Base-by-base conservation (phyloP, 2,329 filamentous ascomycete genomes). In the Clonostachys byssicola region DNA sequence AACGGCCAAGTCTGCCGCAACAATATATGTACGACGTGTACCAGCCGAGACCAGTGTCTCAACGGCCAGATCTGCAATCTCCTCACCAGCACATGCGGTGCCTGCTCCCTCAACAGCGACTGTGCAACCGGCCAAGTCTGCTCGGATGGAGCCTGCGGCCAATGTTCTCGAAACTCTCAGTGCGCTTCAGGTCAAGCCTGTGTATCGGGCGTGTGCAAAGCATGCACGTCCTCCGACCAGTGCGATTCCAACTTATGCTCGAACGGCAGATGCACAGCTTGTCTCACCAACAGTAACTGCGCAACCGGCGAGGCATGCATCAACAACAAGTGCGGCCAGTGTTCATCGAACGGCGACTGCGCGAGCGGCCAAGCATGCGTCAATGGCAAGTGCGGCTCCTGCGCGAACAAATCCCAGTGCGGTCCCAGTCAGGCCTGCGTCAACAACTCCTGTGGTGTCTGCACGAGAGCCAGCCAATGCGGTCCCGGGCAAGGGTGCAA, bases 71-170 rank as follows among this genome's bases (percentile, higher is more conserved):
- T 45, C 34, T 45, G 43, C 43, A 43, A 43, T 12, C 6, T 30
- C 43, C 12, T 20, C 43, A 46, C 43, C 48, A 56, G 48, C 40
- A 57, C 45, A 44, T 66, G 43, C 43, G 33, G 43, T 18, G 33
- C 43, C 17, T 45, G 43, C 43, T 3, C 34, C 16, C 10, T 12
- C n/a, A 16, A 6, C 33, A 16, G n/a, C 30, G 47, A 54, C 23
- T 54, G 52, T 35, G 16, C 41, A 14, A 49, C 45, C 5, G 50
- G 52, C 8, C 46, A 52, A 13, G 43, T 54, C 8, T 54, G 52
- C 38, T 36, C 18, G 12, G 4, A 9, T 5, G 38, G 43, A n/a
- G 23, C 16, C 10, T 52, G 52, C 36, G 33, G 38, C 2, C 12
- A 44, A 2, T 54, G 50, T 14, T 10, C 23, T 10, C 23, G 4